Conservation (phyloP, 2,329 filamentous ascomycete species). For the Stemphylium vesicarium region DNA sequence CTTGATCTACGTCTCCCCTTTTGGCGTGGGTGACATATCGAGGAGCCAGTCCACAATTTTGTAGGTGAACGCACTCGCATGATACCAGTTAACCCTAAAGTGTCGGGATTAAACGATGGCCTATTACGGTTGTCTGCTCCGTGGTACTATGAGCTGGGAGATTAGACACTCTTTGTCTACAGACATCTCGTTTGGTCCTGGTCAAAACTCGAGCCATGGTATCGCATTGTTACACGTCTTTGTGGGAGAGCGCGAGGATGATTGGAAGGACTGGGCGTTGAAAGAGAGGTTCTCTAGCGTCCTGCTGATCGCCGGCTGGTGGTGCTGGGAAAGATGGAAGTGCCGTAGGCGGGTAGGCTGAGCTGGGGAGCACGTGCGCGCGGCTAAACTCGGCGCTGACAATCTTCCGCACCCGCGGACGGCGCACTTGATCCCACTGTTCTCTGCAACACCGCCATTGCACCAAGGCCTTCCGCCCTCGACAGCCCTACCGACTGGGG, state of each 20-base stretch:
- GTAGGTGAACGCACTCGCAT: not conserved
- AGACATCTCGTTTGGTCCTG: not conserved
- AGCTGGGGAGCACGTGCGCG: not conserved
- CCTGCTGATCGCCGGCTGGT: not conserved
- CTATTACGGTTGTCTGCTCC: not conserved
- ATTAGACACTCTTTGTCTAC: not conserved
- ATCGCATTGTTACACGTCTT: too few relatives aligned
- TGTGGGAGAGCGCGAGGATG: too few relatives aligned
- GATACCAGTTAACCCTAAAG: not conserved
- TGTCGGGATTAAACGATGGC: not conserved
- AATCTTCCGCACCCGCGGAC: not conserved
- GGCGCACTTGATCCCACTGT: not conserved
- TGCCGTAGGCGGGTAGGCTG: not conserved
- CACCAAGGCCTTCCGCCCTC: not conserved
- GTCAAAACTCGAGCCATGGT: too few relatives aligned
- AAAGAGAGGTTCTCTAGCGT: not conserved
- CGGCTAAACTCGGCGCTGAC: not conserved
- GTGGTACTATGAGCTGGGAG: not conserved
- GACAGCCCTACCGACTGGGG: not conserved
- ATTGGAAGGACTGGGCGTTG: not conserved
- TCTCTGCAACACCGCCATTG: slow-evolving; percentile 1
- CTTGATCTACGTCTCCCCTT: not conserved
- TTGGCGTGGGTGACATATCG: not conserved
- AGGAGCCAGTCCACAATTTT: not conserved
- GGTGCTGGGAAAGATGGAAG: not conserved